phyloP scores from a whole-genome alignment of 306 rosid species.

The Acmispon strigosus region DNA sequence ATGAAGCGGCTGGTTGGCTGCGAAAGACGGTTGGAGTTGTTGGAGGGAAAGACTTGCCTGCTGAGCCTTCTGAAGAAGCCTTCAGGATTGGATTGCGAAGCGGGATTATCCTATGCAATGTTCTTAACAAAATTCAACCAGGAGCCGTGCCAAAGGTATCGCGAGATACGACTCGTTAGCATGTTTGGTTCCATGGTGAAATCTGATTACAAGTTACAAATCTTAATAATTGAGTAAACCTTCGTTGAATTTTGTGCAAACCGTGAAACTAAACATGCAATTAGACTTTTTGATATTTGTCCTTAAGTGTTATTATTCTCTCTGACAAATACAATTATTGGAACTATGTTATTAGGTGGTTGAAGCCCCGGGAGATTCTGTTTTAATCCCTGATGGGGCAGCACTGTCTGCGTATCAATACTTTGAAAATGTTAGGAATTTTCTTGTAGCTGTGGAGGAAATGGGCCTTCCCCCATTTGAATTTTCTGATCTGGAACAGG shows the following conservation, averaged over 20 bases:
- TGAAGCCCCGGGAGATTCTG: conserved; percentile 34
- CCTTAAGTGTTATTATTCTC: neutral
- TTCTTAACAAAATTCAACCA: conserved; percentile 73
- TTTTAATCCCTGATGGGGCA: conserved; percentile 29
- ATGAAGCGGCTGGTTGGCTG: conserved; percentile 92
- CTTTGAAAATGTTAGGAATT: conserved; percentile 38
- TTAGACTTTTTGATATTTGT: too few relatives aligned
- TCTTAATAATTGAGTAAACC: too few relatives aligned
- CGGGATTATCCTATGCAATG: conserved; percentile 85
- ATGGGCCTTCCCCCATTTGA: conserved; percentile 72
- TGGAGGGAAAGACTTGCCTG: conserved; percentile 79
- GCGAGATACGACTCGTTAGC: neutral
- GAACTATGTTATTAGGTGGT: conserved; percentile 18
- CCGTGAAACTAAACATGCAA: too few relatives aligned
- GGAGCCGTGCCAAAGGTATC: conserved; percentile 58
- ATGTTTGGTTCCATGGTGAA: too few relatives aligned
- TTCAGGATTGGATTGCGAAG: conserved; percentile 81
- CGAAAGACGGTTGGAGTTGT: conserved; percentile 69
- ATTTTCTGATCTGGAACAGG: conserved; percentile 88
- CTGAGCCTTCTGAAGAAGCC: conserved; percentile 88
- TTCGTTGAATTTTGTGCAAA: too few relatives aligned
- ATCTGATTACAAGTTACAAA: too few relatives aligned
- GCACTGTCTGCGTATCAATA: conserved; percentile 32
- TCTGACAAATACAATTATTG: neutral
- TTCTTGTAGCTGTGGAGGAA: conserved; percentile 30